phyloP scores from a whole-genome alignment of 352 stramenopile genomes.

The Globisporangium cederbergense region DNA sequence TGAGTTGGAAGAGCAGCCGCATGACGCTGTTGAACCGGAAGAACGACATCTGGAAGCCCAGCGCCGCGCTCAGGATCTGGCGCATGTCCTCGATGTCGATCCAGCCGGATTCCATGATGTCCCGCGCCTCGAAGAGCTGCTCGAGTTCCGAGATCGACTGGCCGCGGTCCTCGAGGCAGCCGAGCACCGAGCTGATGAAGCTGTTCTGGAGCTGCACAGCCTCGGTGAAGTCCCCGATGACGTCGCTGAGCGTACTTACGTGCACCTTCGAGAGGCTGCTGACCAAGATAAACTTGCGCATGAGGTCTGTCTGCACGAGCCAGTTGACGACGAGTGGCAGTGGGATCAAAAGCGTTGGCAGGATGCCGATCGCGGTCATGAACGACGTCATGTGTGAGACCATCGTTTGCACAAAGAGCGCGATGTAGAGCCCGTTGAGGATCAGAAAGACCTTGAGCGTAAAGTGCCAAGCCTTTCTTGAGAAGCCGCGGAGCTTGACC shows the following conservation, averaged over 20 bases:
- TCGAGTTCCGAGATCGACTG: slow-evolving; percentile 31
- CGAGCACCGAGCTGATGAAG: slow-evolving; percentile 34
- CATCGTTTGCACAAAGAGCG: slow-evolving; percentile 53
- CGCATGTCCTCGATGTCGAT: slow-evolving; percentile 48
- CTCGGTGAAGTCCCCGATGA: slow-evolving; percentile 58
- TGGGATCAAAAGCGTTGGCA: slow-evolving; percentile 24
- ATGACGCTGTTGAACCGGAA: slow-evolving; percentile 62
- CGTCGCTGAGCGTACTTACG: slow-evolving; percentile 42
- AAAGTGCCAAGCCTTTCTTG: slow-evolving; percentile 56
- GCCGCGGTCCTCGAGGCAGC: slow-evolving; percentile 23
- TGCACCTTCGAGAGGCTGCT: slow-evolving; percentile 54
- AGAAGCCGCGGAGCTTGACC: slow-evolving; percentile 36
- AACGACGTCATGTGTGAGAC: slow-evolving; percentile 42
- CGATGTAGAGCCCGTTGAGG: slow-evolving; percentile 65
- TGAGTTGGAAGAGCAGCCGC: slow-evolving; percentile 47
- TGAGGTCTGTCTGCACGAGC: slow-evolving; percentile 47
- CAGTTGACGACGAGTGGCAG: slow-evolving; percentile 57
- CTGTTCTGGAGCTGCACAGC: slow-evolving; percentile 48
- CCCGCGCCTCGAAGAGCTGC: slow-evolving; percentile 23
- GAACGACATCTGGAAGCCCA: slow-evolving; percentile 47
- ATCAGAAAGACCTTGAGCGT: slow-evolving; percentile 51
- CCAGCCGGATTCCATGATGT: slow-evolving; percentile 24
- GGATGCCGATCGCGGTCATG: slow-evolving; percentile 19
- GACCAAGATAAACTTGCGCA: slow-evolving; percentile 61
- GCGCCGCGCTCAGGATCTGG: slow-evolving; percentile 21